Evolutionary conservation across 345 rosid species (phyloP), one percentile per base, ranked within the genome.

Genomic region (Citrus sp.): DNA sequence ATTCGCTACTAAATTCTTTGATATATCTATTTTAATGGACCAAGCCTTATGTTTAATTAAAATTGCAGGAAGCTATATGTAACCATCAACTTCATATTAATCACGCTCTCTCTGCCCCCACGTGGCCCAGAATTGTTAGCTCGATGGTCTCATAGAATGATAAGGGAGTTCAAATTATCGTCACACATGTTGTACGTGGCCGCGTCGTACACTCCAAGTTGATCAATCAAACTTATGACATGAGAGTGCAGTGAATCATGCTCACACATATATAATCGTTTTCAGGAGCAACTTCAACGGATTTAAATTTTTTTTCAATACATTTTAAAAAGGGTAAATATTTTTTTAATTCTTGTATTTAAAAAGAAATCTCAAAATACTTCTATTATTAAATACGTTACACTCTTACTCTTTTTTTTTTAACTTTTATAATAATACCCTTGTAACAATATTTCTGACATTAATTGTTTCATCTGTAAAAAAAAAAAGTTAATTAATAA

Each of bases 141-240:
- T 24, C 9, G 27, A 22, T n/a, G 35, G 54, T 37, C n/a, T 58
- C 30, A 19, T 24, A 22, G 66, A 73, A 22, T 62, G 58, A 74
- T 18, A 21, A 63, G 28, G 34, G 37, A 8, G 67, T 13, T 60
- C n/a, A 34, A 4, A 24, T 16, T 46, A 38, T 27, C 35, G 7
- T 13, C 49, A 2, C 56, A 40, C 69, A 61, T 42, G 34, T 61
- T 61, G 12, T 42, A 13, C 34, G 2, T 12, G 74, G 38, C 28
- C 62, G 35, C 24, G 19, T 56, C 35, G 64, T n/a, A 0, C 35
- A 1, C 71, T 32, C 0, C 71, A 81, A 72, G 28, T 72, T 65
- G 22, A 81, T 76, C 63, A 42, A 58, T 70, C 80, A 70, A 74
- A 61, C 56, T 27, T 25, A 55, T 49, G 55, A 24, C 21, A 12